phyloP scores from a whole-genome alignment of 257 asterid species.

The Salvia miltiorrhiza region DNA sequence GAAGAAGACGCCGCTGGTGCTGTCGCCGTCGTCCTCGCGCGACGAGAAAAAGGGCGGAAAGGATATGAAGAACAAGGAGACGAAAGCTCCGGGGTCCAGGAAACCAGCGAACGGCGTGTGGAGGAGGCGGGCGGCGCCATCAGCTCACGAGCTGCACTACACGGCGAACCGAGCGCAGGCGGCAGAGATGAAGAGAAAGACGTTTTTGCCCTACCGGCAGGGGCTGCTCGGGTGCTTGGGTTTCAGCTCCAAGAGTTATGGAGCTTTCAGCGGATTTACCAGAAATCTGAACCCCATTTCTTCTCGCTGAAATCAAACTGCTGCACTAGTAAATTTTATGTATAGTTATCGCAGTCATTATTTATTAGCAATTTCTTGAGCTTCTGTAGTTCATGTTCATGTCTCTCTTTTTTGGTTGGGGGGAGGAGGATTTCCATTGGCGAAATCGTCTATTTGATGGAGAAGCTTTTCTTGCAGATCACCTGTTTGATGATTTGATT shows the following conservation, averaged over 20 bases:
- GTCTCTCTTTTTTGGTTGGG: background rate
- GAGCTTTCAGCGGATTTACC: conserved; percentile 82
- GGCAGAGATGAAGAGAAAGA: conserved; percentile 95
- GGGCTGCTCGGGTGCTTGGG: conserved; percentile 92
- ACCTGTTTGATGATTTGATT: conserved; percentile 6
- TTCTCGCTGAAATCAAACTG: conserved; percentile 43
- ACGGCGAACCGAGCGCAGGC: conserved; percentile 86
- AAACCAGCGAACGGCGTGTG: conserved; percentile 52
- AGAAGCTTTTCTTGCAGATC: background rate
- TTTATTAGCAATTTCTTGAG: background rate
- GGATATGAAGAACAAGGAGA: conserved; percentile 17
- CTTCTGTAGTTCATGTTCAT: background rate
- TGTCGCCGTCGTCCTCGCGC: conserved; percentile 46
- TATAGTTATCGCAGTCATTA: background rate
- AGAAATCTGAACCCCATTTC: conserved; percentile 82
- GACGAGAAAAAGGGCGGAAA: conserved; percentile 31
- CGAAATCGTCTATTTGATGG: too few relatives aligned
- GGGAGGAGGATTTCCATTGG: too few relatives aligned
- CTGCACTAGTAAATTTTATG: background rate
- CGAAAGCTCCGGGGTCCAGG: conserved; percentile 19
- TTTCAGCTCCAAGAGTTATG: conserved; percentile 85
- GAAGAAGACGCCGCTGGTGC: conserved; percentile 27
- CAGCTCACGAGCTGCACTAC: conserved; percentile 90
- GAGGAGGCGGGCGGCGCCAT: conserved; percentile 44
- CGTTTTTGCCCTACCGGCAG: conserved; percentile 82